Evolutionary conservation across 495 filamentous ascomycete species (phyloP).

Genomic region (Oidiodendron maius): DNA sequence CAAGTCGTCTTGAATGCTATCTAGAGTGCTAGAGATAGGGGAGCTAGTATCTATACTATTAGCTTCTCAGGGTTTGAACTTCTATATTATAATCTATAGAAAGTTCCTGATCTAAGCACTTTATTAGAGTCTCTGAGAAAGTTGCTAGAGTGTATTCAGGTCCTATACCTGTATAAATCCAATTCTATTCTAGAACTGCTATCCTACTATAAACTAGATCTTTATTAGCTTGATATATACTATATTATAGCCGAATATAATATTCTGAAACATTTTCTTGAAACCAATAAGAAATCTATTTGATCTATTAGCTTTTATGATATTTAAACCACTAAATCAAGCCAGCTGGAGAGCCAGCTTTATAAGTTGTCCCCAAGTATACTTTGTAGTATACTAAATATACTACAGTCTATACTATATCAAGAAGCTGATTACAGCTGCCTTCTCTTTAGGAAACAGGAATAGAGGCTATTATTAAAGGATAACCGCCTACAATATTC

Average conservation of each 20-base stretch:
- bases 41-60: constrained; percentile 6
- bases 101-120: constrained; percentile 5
- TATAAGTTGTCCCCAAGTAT: constrained; percentile 6
- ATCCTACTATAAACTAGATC: constrained; percentile 2
- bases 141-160: constrained; percentile 2
- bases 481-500: not conserved
- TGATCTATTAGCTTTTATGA: constrained; percentile 12
- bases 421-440: constrained; percentile 11
- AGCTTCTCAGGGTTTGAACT: constrained; percentile 4
- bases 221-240: constrained; percentile 6
- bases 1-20: constrained; percentile 1
- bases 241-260: constrained; percentile 4
- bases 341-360: not conserved
- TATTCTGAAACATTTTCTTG: constrained; percentile 8
- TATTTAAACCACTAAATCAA: constrained; percentile 1
- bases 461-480: constrained; percentile 9
- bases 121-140: constrained; percentile 6
- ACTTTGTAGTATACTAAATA: constrained; percentile 10
- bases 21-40: not conserved
- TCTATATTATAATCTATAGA: constrained; percentile 4
- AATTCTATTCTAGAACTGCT: constrained; percentile 2
- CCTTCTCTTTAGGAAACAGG: constrained; percentile 11
- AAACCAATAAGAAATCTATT: constrained; percentile 15
- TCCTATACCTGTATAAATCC: constrained; percentile 2
- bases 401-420: constrained; percentile 8